Percentiles rank a stretch among this genome's conserved stretches.
Conservation (phyloP, 192 early-diverging fungal species). For the Coemansia sp. region DNA sequence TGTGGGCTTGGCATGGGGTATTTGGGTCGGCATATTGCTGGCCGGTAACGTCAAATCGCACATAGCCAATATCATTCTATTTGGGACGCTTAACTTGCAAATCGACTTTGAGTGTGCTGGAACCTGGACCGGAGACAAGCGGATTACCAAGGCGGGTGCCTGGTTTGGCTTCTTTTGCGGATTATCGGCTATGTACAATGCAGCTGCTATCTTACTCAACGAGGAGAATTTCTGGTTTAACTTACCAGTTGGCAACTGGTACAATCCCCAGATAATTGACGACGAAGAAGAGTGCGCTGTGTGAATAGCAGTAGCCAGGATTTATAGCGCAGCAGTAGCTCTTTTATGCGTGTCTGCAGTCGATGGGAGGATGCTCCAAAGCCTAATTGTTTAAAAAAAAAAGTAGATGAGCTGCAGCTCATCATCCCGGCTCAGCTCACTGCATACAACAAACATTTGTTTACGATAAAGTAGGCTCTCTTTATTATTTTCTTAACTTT, state of each 20-base stretch:
- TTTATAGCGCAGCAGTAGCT: too few species aligned
- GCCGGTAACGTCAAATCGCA: conserved; percentile 49
- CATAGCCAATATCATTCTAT: conserved; percentile 41
- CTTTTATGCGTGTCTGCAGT: too few species aligned
- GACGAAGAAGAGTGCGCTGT: conserved; percentile 13
- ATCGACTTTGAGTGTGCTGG: conserved; percentile 38
- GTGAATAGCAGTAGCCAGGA: too few species aligned
- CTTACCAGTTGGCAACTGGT: conserved; percentile 53
- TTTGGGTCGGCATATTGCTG: conserved; percentile 48
- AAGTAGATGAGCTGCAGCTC: too few species aligned
- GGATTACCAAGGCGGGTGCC: conserved; percentile 26
- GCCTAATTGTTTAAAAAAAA: too few species aligned
- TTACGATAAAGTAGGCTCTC: too few species aligned
- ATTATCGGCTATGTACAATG: conserved; percentile 49
- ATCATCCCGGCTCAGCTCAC: too few species aligned
- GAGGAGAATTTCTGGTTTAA: conserved; percentile 55
- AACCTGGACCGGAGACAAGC: conserved; percentile 22
- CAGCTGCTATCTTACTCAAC: conserved; percentile 44
- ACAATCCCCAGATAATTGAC: conserved; percentile 17
- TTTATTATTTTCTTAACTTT: too few species aligned
- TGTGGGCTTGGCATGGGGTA: conserved; percentile 28
- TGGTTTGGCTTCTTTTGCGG: conserved; percentile 56
- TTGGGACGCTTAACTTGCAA: conserved; percentile 40
- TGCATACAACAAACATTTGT: too few species aligned
- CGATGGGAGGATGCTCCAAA: too few species aligned